A percentile compares a stretch with the other conserved stretches of the same genome.
Conservation (phyloP, 495 filamentous ascomycete species). For the Astrocystis sublimbata region DNA sequence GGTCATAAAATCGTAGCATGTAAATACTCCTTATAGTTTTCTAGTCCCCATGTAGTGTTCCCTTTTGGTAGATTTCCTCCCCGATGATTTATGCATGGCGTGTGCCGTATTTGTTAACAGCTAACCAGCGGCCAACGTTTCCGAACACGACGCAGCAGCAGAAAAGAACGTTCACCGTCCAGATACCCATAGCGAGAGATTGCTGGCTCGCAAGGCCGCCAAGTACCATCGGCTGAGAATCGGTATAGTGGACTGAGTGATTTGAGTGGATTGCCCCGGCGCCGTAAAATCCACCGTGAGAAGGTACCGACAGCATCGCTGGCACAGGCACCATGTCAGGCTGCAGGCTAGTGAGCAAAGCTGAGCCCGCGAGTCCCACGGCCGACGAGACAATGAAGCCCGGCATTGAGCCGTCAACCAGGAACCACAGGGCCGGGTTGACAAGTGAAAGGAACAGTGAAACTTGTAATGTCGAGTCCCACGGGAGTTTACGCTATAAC, state of each 20-base stretch:
- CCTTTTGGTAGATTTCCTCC: background rate
- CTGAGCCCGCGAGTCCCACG: slow-evolving; percentile 73
- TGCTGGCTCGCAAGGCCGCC: slow-evolving; percentile 67
- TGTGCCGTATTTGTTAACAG: slow-evolving; percentile 43
- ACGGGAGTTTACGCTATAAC: slow-evolving; percentile 75
- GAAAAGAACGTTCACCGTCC: slow-evolving; percentile 91
- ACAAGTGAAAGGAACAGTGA: slow-evolving; percentile 87
- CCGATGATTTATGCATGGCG: background rate
- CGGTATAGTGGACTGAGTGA: slow-evolving; percentile 1
- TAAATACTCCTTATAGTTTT: background rate
- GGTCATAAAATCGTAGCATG: slow-evolving; percentile 3
- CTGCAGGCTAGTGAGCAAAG: slow-evolving; percentile 67
- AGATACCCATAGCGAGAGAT: slow-evolving; percentile 75
- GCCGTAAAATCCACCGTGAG: slow-evolving; percentile 16
- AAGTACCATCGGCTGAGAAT: slow-evolving; percentile 31
- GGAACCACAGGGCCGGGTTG: slow-evolving; percentile 94
- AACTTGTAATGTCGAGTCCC: slow-evolving; percentile 91
- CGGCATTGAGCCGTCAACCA: slow-evolving; percentile 84
- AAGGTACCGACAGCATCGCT: slow-evolving; percentile 19
- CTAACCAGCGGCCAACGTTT: slow-evolving; percentile 84
- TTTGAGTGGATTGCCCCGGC: slow-evolving; percentile 31
- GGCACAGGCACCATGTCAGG: slow-evolving; percentile 76
- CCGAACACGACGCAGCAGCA: slow-evolving; percentile 95
- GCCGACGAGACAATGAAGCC: slow-evolving; percentile 75
- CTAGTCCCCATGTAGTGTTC: no score